Evolutionary conservation across 345 rosid species (phyloP).

Genomic region (Corchorus capsularis): DNA sequence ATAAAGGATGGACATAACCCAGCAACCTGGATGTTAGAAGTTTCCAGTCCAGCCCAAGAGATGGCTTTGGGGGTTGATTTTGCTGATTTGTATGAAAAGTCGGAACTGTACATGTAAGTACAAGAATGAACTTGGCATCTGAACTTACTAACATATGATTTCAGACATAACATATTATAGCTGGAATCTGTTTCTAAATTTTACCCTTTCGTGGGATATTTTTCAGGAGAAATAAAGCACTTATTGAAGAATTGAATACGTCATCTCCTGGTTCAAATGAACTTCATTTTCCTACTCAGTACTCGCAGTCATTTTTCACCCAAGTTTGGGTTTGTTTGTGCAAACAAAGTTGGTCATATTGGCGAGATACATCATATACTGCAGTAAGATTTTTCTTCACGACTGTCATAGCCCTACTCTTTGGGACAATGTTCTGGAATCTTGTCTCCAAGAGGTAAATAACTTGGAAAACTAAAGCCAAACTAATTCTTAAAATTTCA

Average conservation of each 20-base stretch:
- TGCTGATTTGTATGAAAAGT: conserved; percentile 51
- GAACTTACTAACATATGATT: neutral
- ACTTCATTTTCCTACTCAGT: conserved; percentile 51
- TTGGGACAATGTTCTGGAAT: conserved; percentile 75
- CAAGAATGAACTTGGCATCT: neutral
- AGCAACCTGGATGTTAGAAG: conserved; percentile 93
- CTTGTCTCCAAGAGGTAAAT: conserved; percentile 64
- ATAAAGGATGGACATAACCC: conserved; percentile 80
- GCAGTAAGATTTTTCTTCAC: conserved; percentile 72
- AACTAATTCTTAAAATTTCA: neutral
- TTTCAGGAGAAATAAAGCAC: conserved; percentile 67
- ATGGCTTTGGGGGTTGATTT: conserved; percentile 62
- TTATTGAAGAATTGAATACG: conserved; percentile 49
- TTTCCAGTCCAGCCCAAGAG: conserved; percentile 58
- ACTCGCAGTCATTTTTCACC: conserved; percentile 55
- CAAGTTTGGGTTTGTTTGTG: conserved; percentile 72
- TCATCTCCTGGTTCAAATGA: conserved; percentile 61
- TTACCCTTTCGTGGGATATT: neutral
- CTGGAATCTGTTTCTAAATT: neutral
- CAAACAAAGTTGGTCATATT: conserved; percentile 71
- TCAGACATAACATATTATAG: neutral
- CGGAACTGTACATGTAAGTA: conserved; percentile 57
- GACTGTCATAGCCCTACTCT: conserved; percentile 49
- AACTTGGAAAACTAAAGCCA: neutral
- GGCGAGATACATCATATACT: conserved; percentile 73